Conservation (phyloP, 352 stramenopile genomes). For the Elongisporangium prolatum region DNA sequence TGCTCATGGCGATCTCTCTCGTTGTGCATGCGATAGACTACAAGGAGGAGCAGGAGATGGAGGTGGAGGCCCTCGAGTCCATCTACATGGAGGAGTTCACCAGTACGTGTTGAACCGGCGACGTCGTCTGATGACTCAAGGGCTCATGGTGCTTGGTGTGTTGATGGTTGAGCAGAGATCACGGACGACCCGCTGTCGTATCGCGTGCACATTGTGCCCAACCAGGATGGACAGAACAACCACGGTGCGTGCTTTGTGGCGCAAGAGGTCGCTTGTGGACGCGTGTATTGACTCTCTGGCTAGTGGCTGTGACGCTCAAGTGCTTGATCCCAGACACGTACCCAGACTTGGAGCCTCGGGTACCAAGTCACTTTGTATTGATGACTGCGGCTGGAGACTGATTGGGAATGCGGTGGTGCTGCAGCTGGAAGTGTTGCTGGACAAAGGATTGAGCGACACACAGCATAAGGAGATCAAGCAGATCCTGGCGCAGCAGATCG, state of each 20-base stretch:
- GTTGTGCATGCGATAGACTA: constrained; percentile 50
- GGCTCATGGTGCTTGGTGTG: not conserved
- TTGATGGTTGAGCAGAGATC: constrained; percentile 42
- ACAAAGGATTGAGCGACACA: constrained; percentile 74
- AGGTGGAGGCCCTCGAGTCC: constrained; percentile 85
- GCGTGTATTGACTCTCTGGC: not conserved
- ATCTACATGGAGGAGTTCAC: constrained; percentile 90
- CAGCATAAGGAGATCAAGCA: constrained; percentile 76
- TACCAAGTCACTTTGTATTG: constrained; percentile 10
- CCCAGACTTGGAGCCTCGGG: constrained; percentile 63
- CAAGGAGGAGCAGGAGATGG: constrained; percentile 85
- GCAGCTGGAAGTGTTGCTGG: constrained; percentile 67
- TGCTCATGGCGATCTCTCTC: constrained; percentile 2
- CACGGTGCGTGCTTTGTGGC: constrained; percentile 34
- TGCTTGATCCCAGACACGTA: constrained; percentile 77
- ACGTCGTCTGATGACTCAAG: too few species aligned
- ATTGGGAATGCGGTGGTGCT: not conserved
- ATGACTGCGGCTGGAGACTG: not conserved
- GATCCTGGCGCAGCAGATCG: constrained; percentile 56
- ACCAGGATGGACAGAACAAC: constrained; percentile 82
- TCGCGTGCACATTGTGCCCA: constrained; percentile 77
- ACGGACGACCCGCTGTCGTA: constrained; percentile 67
- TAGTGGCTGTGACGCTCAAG: constrained; percentile 72
- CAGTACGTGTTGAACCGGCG: too few species aligned
- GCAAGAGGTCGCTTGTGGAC: not conserved